phyloP scores from a whole-genome alignment of 1,284 basidiomycete species.

The Cryptococcus sp. region DNA sequence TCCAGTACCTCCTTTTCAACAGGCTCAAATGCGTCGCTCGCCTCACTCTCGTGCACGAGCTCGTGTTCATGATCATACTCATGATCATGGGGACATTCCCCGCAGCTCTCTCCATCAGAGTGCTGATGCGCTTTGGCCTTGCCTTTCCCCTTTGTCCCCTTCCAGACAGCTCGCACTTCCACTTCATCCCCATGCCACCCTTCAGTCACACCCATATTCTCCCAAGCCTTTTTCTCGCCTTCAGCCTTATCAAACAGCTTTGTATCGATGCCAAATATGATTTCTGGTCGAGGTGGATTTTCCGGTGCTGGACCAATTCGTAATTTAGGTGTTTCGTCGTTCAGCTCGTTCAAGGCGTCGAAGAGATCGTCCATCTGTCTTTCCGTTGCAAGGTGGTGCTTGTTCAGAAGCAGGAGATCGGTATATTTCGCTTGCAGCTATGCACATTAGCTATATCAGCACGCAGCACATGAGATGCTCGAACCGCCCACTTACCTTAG shows the following conservation, averaged over 20 bases:
- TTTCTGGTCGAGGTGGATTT: slow-evolving; percentile 58
- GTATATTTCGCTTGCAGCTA: slow-evolving; percentile 89
- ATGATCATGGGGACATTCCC: no score
- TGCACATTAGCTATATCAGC: neutral
- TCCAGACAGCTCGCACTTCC: slow-evolving; percentile 68
- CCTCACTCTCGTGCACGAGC: slow-evolving; percentile 11
- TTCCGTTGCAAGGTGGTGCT: slow-evolving; percentile 77
- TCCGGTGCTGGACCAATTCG: slow-evolving; percentile 56
- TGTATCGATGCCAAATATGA: slow-evolving; percentile 82
- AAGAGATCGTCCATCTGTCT: slow-evolving; percentile 74
- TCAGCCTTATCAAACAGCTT: slow-evolving; percentile 63
- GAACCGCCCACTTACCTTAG: slow-evolving; percentile 55
- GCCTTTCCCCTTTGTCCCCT: slow-evolving; percentile 48
- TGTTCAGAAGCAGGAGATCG: slow-evolving; percentile 84
- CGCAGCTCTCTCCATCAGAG: neutral
- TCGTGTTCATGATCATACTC: slow-evolving; percentile 25
- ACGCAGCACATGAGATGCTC: neutral
- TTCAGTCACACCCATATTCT: slow-evolving; percentile 10
- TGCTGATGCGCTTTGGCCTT: slow-evolving; percentile 39
- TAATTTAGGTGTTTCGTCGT: slow-evolving; percentile 82
- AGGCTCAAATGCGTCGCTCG: slow-evolving; percentile 15
- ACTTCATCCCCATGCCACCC: slow-evolving; percentile 73
- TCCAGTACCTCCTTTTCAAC: slow-evolving; percentile 50
- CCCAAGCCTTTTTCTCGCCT: slow-evolving; percentile 42
- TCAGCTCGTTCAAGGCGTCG: slow-evolving; percentile 83